Conservation (phyloP, 495 filamentous ascomycete genomes). For the Lepidopterella palustris region DNA sequence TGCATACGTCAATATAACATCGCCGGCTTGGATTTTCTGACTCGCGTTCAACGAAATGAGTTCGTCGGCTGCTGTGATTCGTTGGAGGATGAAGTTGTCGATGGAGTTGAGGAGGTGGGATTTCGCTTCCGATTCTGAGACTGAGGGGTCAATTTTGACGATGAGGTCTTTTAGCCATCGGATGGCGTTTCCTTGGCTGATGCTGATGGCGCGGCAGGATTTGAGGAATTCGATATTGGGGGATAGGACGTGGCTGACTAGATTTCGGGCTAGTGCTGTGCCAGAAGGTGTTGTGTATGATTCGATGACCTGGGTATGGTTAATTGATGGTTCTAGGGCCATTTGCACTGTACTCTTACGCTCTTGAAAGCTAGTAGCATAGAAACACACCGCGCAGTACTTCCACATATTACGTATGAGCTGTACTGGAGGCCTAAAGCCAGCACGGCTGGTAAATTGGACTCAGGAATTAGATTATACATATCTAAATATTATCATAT, state of each 20-base stretch:
- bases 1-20: slow-evolving; percentile 84
- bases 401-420: slow-evolving; percentile 82
- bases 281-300: slow-evolving; percentile 81
- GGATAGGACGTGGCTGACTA: slow-evolving; percentile 84
- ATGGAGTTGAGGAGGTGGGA: slow-evolving; percentile 67
- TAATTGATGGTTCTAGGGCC: slow-evolving; percentile 3
- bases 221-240: slow-evolving; percentile 92
- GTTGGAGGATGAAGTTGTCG: slow-evolving; percentile 83
- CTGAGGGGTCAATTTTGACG: slow-evolving; percentile 73
- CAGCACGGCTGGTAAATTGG: slow-evolving; percentile 70
- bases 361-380: slow-evolving; percentile 84
- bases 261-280: slow-evolving; percentile 78
- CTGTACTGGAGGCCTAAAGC: slow-evolving; percentile 85
- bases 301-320: slow-evolving; percentile 65
- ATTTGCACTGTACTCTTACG: slow-evolving; percentile 43
- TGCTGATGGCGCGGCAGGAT: slow-evolving; percentile 84
- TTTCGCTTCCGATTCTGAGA: slow-evolving; percentile 73
- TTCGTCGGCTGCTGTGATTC: slow-evolving; percentile 77
- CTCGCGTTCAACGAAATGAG: slow-evolving; percentile 72
- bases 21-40: slow-evolving; percentile 67
- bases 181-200: slow-evolving; percentile 93
- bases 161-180: slow-evolving; percentile 87
- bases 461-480: no score
- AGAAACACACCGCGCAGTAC: slow-evolving; percentile 79
- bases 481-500: no score